Base-by-base conservation (phyloP, 768 basidiomycete genomes). In the Suillus variegatus region DNA sequence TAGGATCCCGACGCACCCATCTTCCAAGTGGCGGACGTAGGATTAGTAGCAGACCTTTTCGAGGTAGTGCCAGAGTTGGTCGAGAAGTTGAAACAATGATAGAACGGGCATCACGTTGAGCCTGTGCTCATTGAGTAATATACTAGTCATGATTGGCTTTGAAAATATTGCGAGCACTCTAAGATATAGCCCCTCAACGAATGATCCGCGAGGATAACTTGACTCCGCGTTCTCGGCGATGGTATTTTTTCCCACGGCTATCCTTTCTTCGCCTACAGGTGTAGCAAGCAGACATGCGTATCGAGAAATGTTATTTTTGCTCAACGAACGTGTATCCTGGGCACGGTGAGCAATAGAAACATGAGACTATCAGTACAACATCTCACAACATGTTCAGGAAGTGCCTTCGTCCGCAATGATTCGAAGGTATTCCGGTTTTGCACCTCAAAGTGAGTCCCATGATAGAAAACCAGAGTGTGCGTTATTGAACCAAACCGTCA, bases 251-350 rank as follows among this genome's bases (percentile, higher is more conserved):
- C 75, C 63, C 75, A 77, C 76, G 75, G 32, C 36, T 12, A 44
- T 13, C 57, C 41, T 64, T 62, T n/a, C 52, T 36, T 32, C 18
- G 32, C 32, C 28, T 20, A 32, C 36, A 63, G 61, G 43, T 20
- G 20, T 32, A 22, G 16, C 36, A 38, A 61, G 52, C 62, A 64
- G 60, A 74, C 71, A 96, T 97, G 95, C 87, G 95, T 73, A 91
- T 98, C 68, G 97, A 97, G 82, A 96, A 96, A 83, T 99, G 97
- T 76, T 98, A 97, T 76, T 99, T 99, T 78, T 99, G 97, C 82
- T 97, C 95, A 40, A 93, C 92, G 65, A 96, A 85, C 76, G 92
- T 97, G 71, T 99, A 99, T 76, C 97, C 97, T 1, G 97, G 97
- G 13, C 95, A 97, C 73, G 97, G 96, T 90, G 68, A 64, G 83